Evolutionary conservation across 179 eudicot species (phyloP).

Genomic region (Beta lomatogona): DNA sequence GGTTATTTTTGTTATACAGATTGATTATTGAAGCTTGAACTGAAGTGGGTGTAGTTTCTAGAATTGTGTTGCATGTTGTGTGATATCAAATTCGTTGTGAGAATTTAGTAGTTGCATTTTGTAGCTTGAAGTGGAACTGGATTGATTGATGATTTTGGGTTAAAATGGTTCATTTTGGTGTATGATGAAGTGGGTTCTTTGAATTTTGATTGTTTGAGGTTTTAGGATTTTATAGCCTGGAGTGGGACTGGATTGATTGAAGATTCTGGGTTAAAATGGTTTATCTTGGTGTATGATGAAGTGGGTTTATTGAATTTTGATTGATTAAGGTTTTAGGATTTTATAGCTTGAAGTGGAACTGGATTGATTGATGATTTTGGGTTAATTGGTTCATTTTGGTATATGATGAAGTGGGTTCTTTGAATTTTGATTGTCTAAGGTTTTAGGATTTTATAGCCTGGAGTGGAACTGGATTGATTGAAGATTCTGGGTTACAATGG

Average conservation of each 20-base stretch:
- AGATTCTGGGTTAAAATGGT: conserved; percentile 3
- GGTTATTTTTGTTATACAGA: conserved; percentile 24
- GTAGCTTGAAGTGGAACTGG: conserved; percentile 14
- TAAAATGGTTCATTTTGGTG: conserved; percentile 12
- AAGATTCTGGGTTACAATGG: conserved; percentile 1
- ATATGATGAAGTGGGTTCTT: conserved; percentile 13
- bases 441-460: conserved; percentile 1
- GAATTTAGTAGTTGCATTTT: not conserved
- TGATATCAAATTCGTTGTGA: not conserved
- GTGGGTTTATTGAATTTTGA: conserved; percentile 15
- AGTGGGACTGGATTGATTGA: conserved; percentile 13
- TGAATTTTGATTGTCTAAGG: conserved; percentile 24
- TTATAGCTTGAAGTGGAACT: conserved; percentile 16
- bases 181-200: conserved; percentile 13
- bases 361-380: not conserved
- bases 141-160: not conserved
- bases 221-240: not conserved
- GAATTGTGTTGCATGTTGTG: not conserved
- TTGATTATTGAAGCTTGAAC: conserved; percentile 28
- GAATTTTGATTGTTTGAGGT: conserved; percentile 24
- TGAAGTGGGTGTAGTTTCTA: conserved; percentile 21
- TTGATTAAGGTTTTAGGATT: conserved; percentile 14
- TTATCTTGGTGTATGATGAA: conserved; percentile 13
- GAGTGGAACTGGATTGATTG: conserved; percentile 12
- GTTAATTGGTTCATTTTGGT: conserved; percentile 13